These are phyloP conservation scores for Trifolium subterraneum DNA, from an alignment of 306 rosid species.

Conservation along the genomic window DNA sequence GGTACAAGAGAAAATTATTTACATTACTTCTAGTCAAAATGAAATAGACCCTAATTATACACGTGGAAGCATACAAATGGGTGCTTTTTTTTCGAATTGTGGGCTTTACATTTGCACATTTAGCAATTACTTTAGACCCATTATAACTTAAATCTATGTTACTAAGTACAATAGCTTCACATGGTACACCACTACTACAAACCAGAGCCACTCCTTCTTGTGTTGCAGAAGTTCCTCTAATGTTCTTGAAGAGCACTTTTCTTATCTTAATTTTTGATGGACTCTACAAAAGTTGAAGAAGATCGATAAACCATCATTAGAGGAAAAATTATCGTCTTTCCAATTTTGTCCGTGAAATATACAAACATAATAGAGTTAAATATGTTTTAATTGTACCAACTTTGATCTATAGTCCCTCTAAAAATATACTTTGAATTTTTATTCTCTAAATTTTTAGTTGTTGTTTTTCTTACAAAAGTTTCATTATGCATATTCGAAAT, in stretches of 20 bases:
- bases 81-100: neutral
- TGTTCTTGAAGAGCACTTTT: neutral
- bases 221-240: constrained; percentile 30
- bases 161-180: neutral
- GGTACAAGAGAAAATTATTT: too few relatives aligned
- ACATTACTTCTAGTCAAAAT: too few relatives aligned
- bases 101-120: neutral
- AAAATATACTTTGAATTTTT: too few relatives aligned
- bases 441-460: too few relatives aligned
- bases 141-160: neutral
- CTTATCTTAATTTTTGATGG: constrained; percentile 33
- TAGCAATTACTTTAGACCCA: neutral
- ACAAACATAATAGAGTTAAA: too few relatives aligned
- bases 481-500: too few relatives aligned
- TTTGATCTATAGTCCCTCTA: too few relatives aligned
- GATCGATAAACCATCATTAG: neutral
- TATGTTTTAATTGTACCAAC: too few relatives aligned
- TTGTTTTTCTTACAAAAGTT: too few relatives aligned
- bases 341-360: too few relatives aligned
- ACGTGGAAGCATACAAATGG: neutral
- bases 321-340: too few relatives aligned
- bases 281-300: neutral
- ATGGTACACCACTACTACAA: constrained; percentile 26
- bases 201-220: constrained; percentile 1
- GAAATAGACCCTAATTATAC: too few relatives aligned